Percentiles rank a stretch among this genome's conserved stretches.
Evolutionary conservation across 805 yeast genomes (phyloP).

Genomic region (Candida pini): DNA sequence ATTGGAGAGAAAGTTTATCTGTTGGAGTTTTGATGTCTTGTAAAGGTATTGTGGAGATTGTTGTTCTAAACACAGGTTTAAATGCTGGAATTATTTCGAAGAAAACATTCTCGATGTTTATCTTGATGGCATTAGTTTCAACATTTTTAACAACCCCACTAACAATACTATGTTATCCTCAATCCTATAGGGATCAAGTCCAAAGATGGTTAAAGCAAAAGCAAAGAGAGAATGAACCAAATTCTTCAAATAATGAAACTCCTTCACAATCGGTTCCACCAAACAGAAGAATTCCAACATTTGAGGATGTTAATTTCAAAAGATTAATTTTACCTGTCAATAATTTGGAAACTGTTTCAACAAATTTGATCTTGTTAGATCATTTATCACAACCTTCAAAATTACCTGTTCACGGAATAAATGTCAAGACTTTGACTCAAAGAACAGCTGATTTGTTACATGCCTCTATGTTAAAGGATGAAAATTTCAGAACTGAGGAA

Average conservation of each 20-base stretch:
- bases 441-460: constrained; percentile 66
- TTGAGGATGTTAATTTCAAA: constrained; percentile 15
- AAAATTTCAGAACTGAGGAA: constrained; percentile 16
- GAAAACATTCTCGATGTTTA: constrained; percentile 71
- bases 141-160: constrained; percentile 80
- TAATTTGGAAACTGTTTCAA: constrained; percentile 25
- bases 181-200: constrained; percentile 48
- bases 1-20: constrained; percentile 68
- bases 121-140: constrained; percentile 74
- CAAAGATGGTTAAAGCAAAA: constrained; percentile 23
- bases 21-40: constrained; percentile 84
- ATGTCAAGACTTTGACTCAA: constrained; percentile 55
- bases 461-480: constrained; percentile 41
- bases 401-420: constrained; percentile 42
- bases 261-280: constrained; percentile 21
- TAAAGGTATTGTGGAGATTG: constrained; percentile 83
- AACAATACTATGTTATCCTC: constrained; percentile 58
- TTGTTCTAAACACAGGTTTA: constrained; percentile 68
- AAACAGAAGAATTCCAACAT: constrained; percentile 15
- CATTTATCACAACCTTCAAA: constrained; percentile 19
- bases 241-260: constrained; percentile 19
- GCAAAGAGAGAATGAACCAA: constrained; percentile 9
- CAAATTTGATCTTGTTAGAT: constrained; percentile 25
- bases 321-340: constrained; percentile 22
- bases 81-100: constrained; percentile 62